A percentile compares a stretch with the other conserved stretches of the same genome.
Conservation (phyloP, 495 filamentous ascomycete genomes). For the Penicillium psychrofluorescens region DNA sequence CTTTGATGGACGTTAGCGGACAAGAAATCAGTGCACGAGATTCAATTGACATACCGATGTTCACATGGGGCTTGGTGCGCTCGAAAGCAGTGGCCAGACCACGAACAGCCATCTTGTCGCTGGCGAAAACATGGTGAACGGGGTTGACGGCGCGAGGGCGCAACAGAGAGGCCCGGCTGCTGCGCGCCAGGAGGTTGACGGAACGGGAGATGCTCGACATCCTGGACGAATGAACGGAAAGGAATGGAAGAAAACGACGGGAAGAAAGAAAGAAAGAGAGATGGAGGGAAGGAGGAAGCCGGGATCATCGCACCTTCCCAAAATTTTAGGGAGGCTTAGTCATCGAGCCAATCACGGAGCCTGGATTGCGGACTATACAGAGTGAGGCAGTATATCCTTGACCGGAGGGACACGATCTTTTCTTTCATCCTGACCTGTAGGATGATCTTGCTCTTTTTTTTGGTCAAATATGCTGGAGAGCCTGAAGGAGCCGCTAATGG, state of each 20-base stretch:
- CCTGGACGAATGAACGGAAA: constrained; percentile 33
- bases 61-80: constrained; percentile 93
- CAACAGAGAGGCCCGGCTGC: constrained; percentile 56
- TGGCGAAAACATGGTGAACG: constrained; percentile 60
- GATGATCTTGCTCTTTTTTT: too few species aligned
- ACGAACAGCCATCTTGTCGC: constrained; percentile 58
- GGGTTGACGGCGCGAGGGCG: constrained; percentile 57
- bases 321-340: constrained; percentile 42
- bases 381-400: background rate
- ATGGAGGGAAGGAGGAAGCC: constrained; percentile 14
- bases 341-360: constrained; percentile 32
- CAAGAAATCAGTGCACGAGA: background rate
- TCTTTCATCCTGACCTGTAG: too few species aligned
- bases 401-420: too few species aligned
- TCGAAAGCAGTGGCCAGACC: constrained; percentile 75
- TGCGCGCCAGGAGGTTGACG: constrained; percentile 61
- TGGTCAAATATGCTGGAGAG: too few species aligned
- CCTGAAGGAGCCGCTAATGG: too few species aligned
- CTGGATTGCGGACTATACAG: constrained; percentile 28
- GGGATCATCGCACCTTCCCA: constrained; percentile 21
- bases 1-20: constrained; percentile 31
- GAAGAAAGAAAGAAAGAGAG: constrained; percentile 20
- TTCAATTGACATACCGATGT: constrained; percentile 62
- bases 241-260: constrained; percentile 25
- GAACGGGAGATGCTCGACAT: constrained; percentile 63